Base-by-base conservation (phyloP, 73 alveolate species). In the Halteria grandinella region DNA sequence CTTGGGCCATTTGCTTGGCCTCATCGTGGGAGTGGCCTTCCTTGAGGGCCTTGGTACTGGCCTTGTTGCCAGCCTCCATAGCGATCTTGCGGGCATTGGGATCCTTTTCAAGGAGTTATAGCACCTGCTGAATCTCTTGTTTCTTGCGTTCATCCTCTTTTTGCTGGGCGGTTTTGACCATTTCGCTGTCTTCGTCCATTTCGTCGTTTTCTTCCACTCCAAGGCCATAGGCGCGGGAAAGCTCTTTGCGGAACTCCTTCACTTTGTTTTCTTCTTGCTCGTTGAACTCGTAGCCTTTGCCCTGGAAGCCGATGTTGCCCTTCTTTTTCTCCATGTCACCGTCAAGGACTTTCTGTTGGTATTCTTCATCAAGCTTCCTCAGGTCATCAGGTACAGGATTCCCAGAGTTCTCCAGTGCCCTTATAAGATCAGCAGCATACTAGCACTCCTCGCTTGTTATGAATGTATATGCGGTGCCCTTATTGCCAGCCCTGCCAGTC, bases 401-500 rank as follows among this genome's bases (percentile, higher is more conserved):
- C 41, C 91, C 94, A 40, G 99, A 93, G 27, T 85, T 82, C 81
- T 95, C 98, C 23, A 97, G 85, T 14, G 94, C 97, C 85, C 83
- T 91, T 1, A 95, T 89, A n/a, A 97, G 80, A 62, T 97, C 99
- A 53, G 85, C 85, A 3, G 98, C 98, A 55, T 75, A 88, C 53
- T 94, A 62, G 59, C 87, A 96, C 53, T 97, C 99, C 6, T 95
- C 97, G 20, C 87, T 93, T 45, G 97, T 95, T 18, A 97, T 91
- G 71, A 97, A 95, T 50, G 99, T 97, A 57, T 81, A 82, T 0
- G 99, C 98, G 18, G 96, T 92, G 14, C 99, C 99, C 54, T 92
- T 87, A 36, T 74, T 85, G 8, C 99, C 99, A 27, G 99, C 99
- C 57, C 99, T 75, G 18, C 99, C 99, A 5, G 99, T 97, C 50